These are phyloP conservation scores for Penicillium sp. DNA, from an alignment of 2,329 filamentous ascomycete genomes.

Conservation along the genomic window DNA sequence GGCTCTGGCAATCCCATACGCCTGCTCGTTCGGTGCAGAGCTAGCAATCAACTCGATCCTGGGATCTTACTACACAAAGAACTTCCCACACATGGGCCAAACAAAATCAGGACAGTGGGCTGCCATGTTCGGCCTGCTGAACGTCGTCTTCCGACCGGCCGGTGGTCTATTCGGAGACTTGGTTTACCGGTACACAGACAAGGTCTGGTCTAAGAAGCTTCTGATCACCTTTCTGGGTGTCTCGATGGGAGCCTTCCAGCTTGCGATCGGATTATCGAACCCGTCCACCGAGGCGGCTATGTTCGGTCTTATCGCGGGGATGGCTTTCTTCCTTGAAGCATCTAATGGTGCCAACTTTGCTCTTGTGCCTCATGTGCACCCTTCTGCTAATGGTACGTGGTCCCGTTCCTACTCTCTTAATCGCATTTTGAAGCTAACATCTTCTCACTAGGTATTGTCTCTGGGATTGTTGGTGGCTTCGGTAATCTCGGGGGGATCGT, in stretches of 20 bases:
- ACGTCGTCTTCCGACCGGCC: slow-evolving; percentile 48
- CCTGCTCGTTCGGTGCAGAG: slow-evolving; percentile 61
- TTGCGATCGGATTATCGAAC: slow-evolving; percentile 64
- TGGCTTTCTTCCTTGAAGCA: slow-evolving; percentile 80
- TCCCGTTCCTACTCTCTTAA: slow-evolving; percentile 1
- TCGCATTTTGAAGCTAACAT: background rate
- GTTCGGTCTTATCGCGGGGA: slow-evolving; percentile 71
- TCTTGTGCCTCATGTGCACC: slow-evolving; percentile 81
- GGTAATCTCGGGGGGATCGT: slow-evolving; percentile 84
- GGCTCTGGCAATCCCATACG: slow-evolving; percentile 54
- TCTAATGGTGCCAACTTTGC: slow-evolving; percentile 85
- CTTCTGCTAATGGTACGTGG: slow-evolving; percentile 68
- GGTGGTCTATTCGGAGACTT: slow-evolving; percentile 55
- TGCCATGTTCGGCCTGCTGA: slow-evolving; percentile 54
- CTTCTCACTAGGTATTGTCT: slow-evolving; percentile 53
- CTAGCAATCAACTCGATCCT: slow-evolving; percentile 61
- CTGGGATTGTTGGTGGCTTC: slow-evolving; percentile 71
- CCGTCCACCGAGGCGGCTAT: slow-evolving; percentile 62
- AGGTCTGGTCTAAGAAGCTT: slow-evolving; percentile 63
- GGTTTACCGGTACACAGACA: slow-evolving; percentile 51
- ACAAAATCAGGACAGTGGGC: slow-evolving; percentile 56
- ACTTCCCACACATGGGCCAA: slow-evolving; percentile 55
- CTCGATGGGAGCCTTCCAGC: slow-evolving; percentile 56
- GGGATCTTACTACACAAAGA: slow-evolving; percentile 57
- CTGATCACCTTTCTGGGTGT: slow-evolving; percentile 57